Evolutionary conservation across 495 filamentous ascomycete genomes (phyloP).

Genomic region (Penicilliopsis zonata): DNA sequence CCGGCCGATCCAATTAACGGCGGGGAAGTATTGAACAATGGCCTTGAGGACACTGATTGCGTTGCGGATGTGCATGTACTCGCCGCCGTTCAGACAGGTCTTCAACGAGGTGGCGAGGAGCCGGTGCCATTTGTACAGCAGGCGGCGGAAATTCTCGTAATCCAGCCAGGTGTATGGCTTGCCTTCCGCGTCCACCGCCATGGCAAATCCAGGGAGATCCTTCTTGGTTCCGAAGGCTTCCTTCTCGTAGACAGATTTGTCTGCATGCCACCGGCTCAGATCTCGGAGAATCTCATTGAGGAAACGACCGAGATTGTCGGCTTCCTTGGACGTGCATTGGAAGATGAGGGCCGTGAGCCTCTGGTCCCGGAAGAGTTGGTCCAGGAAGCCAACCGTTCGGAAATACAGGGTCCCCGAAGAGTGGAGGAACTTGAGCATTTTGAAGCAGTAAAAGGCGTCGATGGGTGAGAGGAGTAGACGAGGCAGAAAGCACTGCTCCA

Average conservation of each 20-base stretch:
- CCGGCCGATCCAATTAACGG: constrained; percentile 75
- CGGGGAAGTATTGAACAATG: constrained; percentile 68
- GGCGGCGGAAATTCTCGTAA: constrained; percentile 73
- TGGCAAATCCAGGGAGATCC: constrained; percentile 58
- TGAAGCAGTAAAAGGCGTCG: constrained; percentile 79
- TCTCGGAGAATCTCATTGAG: constrained; percentile 68
- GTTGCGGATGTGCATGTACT: constrained; percentile 98
- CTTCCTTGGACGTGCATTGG: constrained; percentile 76
- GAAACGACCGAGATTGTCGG: constrained; percentile 82
- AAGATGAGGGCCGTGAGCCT: constrained; percentile 72
- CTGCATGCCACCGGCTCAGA: constrained; percentile 71
- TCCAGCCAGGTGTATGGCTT: constrained; percentile 57
- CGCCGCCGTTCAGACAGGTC: constrained; percentile 60
- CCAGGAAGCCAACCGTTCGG: constrained; percentile 71
- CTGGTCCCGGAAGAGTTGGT: constrained; percentile 72
- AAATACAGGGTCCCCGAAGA: constrained; percentile 72
- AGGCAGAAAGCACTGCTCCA: constrained; percentile 86
- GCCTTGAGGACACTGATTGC: constrained; percentile 83
- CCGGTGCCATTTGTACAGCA: constrained; percentile 85
- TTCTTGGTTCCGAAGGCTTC: constrained; percentile 56
- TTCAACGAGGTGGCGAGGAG: constrained; percentile 63
- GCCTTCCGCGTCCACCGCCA: constrained; percentile 46
- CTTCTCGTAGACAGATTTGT: constrained; percentile 64
- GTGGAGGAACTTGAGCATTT: constrained; percentile 78
- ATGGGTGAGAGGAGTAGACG: constrained; percentile 70